These are phyloP conservation scores for Eucalyptus decipiens DNA, from an alignment of 345 rosid species.

Conservation along the genomic window DNA sequence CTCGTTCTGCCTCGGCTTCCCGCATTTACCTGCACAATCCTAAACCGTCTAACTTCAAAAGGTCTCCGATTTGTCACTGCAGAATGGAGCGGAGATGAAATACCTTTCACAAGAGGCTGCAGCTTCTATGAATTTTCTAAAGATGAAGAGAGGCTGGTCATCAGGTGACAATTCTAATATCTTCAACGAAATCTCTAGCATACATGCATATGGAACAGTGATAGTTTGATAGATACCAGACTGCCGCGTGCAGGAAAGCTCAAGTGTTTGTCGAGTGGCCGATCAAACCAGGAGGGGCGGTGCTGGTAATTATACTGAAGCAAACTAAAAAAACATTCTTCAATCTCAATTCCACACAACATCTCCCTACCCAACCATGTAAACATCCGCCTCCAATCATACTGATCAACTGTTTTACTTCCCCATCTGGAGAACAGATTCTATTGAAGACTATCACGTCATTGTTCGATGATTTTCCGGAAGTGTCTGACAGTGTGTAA, in stretches of 20 bases:
- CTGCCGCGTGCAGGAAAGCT: conserved; percentile 41
- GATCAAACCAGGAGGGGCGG: conserved; percentile 65
- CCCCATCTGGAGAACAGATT: conserved; percentile 7
- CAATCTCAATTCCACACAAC: neutral
- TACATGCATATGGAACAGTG: neutral
- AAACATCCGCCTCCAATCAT: neutral
- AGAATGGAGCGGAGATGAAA: conserved; percentile 60
- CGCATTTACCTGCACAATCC: neutral
- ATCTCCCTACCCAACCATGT: neutral
- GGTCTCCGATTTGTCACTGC: neutral
- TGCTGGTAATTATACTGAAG: conserved; percentile 33
- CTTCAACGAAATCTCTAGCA: neutral
- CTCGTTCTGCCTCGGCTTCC: neutral
- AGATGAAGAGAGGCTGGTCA: conserved; percentile 18
- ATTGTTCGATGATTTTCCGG: conserved; percentile 56
- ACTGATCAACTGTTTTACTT: neutral
- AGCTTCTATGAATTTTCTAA: conserved; percentile 54
- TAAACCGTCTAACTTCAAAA: neutral
- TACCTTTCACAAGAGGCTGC: conserved; percentile 79
- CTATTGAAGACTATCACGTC: conserved; percentile 36
- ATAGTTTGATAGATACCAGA: neutral
- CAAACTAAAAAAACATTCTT: neutral
- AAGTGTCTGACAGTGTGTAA: conserved; percentile 42
- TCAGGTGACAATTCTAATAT: conserved; percentile 17
- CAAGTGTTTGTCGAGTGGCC: conserved; percentile 52